These are phyloP conservation scores for Colletotrichum simmondsii DNA, from an alignment of 2,329 filamentous ascomycete species.

Conservation along the genomic window DNA sequence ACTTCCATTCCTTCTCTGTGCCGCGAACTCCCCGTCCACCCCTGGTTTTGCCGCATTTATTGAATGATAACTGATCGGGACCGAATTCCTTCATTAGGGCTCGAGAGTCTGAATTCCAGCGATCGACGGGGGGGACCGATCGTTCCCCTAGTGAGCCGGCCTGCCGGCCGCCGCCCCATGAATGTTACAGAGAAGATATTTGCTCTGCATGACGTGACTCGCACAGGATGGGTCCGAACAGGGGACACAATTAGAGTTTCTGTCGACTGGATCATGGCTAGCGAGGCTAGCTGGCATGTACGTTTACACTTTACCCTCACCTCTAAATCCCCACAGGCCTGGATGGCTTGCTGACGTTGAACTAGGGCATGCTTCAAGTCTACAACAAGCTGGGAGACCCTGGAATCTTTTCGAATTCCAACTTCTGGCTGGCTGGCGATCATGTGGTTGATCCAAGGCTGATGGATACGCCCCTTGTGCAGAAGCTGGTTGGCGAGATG, in stretches of 20 bases:
- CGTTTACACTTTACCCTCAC: conserved; percentile 40
- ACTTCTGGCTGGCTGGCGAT: conserved; percentile 59
- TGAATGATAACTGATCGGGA: background rate
- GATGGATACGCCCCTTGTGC: conserved; percentile 20
- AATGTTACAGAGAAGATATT: conserved; percentile 57
- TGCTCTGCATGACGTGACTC: conserved; percentile 49
- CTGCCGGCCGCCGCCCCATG: conserved; percentile 43
- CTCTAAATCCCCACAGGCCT: background rate
- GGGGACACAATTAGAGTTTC: conserved; percentile 53
- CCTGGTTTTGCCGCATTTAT: background rate
- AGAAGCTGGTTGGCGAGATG: conserved; percentile 19
- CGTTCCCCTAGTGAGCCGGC: conserved; percentile 11
- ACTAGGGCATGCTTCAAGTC: conserved; percentile 25
- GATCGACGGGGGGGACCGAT: conserved; percentile 12
- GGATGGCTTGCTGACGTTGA: background rate
- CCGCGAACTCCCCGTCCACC: background rate
- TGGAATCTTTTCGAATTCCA: conserved; percentile 18
- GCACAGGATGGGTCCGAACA: conserved; percentile 45
- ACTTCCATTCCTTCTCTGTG: background rate
- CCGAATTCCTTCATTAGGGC: conserved; percentile 33
- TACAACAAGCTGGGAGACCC: conserved; percentile 26
- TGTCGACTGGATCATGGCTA: conserved; percentile 59
- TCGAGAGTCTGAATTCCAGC: conserved; percentile 17
- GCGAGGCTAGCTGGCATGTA: conserved; percentile 53
- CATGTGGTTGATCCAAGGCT: conserved; percentile 56